Conservation (phyloP, 768 basidiomycete genomes). For the Pulveroboletus ravenelii region DNA sequence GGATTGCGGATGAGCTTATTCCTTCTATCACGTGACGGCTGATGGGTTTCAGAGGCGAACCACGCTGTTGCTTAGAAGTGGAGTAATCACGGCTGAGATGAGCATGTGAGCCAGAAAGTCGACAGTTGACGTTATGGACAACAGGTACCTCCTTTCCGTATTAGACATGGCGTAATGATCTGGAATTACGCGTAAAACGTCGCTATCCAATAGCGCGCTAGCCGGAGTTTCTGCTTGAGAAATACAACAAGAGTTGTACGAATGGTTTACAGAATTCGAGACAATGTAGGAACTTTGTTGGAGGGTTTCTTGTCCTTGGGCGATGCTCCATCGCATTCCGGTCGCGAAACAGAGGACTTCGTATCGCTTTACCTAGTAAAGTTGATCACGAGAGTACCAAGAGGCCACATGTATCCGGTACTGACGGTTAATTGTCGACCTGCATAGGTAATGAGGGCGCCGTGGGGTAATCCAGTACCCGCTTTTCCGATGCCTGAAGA, state of each 20-base stretch:
- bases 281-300: conserved; percentile 20
- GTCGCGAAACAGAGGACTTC: conserved; percentile 29
- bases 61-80: not conserved
- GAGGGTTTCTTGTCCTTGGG: not conserved
- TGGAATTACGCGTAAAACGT: conserved; percentile 18
- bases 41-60: conserved; percentile 18
- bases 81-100: conserved; percentile 1
- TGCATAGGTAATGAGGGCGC: conserved; percentile 22
- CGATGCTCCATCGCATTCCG: conserved; percentile 23
- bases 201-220: conserved; percentile 10
- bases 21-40: conserved; percentile 17
- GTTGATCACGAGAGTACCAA: not conserved
- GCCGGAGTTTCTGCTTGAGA: not conserved
- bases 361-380: conserved; percentile 21
- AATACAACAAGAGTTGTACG: not conserved
- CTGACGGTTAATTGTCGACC: conserved; percentile 24
- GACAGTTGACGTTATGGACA: not conserved
- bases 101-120: not conserved
- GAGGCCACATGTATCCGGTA: not conserved
- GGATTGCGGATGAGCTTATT: not conserved
- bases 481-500: conserved; percentile 23
- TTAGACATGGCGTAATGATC: not conserved
- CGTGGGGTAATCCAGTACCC: conserved; percentile 22
- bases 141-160: conserved; percentile 3
- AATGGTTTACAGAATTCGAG: conserved; percentile 6